Percentiles rank a stretch among this genome's conserved stretches.
These are phyloP conservation scores for Thielaviopsis ethacetica DNA, from an alignment of 2,329 filamentous ascomycete species.

Conservation along the genomic window DNA sequence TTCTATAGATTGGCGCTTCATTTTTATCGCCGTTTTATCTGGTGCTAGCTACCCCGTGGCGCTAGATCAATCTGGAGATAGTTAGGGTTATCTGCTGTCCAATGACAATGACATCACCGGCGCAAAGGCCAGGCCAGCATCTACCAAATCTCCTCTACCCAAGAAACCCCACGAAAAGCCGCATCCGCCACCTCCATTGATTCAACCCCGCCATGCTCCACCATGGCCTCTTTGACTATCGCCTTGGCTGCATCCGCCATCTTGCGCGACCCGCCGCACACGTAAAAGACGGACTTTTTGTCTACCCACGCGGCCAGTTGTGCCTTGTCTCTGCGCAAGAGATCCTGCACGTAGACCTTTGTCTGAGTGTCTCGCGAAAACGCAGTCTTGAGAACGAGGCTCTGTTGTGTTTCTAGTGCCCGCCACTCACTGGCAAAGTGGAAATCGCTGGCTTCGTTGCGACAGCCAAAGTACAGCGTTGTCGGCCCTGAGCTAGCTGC, in stretches of 20 bases:
- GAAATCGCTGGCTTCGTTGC: constrained; percentile 59
- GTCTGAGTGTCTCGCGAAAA: constrained; percentile 30
- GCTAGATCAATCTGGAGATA: too few relatives aligned
- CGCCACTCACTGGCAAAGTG: constrained; percentile 70
- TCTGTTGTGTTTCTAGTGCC: constrained; percentile 11
- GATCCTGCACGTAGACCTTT: constrained; percentile 30
- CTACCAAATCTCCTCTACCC: constrained; percentile 47
- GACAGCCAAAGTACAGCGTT: constrained; percentile 70
- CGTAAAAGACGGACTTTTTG: constrained; percentile 28
- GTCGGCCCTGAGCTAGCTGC: constrained; percentile 15
- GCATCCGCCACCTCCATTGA: constrained; percentile 24
- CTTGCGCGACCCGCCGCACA: constrained; percentile 40
- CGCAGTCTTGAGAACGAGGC: constrained; percentile 24
- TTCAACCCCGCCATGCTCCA: constrained; percentile 21
- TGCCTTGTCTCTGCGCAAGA: constrained; percentile 19
- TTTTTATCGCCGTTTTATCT: too few relatives aligned
- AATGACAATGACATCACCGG: not conserved
- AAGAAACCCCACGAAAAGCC: constrained; percentile 22
- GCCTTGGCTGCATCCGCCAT: constrained; percentile 40
- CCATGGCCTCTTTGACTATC: constrained; percentile 33
- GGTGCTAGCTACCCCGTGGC: too few relatives aligned
- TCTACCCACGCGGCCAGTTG: constrained; percentile 20
- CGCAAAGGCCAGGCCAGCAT: too few relatives aligned
- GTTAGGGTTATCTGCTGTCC: too few relatives aligned
- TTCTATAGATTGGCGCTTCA: too few relatives aligned